Evolutionary conservation across 2,329 filamentous ascomycete genomes (phyloP).

Genomic region (Thermoascus crustaceus): DNA sequence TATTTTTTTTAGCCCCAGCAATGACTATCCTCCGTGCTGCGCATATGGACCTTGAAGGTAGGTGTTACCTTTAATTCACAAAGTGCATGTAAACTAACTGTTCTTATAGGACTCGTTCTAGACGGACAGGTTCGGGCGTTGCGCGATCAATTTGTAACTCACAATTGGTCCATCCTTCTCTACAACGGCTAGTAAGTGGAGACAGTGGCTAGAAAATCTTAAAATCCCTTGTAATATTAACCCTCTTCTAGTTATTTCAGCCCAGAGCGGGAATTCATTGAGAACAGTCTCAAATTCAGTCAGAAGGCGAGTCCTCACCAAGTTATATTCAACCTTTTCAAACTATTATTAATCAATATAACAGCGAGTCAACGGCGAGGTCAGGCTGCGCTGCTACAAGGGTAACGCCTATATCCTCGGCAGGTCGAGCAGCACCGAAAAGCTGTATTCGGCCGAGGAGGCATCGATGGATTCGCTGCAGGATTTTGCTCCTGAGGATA

Average conservation of each 20-base stretch:
- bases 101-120: conserved; percentile 59
- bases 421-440: conserved; percentile 56
- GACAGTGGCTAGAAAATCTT: no score
- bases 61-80: no score
- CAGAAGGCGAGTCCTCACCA: conserved; percentile 49
- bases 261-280: conserved; percentile 62
- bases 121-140: conserved; percentile 61
- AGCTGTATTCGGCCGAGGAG: conserved; percentile 60
- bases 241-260: conserved; percentile 50
- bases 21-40: conserved; percentile 49
- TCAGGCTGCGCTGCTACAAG: conserved; percentile 60
- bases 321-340: conserved; percentile 1
- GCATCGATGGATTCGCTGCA: conserved; percentile 63
- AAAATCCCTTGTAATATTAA: no score
- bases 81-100: no score
- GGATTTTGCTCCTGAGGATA: conserved; percentile 58
- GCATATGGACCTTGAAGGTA: conserved; percentile 56
- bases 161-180: conserved; percentile 50
- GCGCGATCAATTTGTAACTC: conserved; percentile 62
- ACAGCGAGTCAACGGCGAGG: conserved; percentile 50
- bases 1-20: conserved; percentile 38
- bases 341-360: conserved; percentile 16
- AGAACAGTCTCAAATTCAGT: conserved; percentile 53
- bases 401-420: conserved; percentile 47
- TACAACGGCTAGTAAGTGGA: conserved; percentile 57